phyloP scores from a whole-genome alignment of 2,329 filamentous ascomycete species.

The Tolypocladium sp. region DNA sequence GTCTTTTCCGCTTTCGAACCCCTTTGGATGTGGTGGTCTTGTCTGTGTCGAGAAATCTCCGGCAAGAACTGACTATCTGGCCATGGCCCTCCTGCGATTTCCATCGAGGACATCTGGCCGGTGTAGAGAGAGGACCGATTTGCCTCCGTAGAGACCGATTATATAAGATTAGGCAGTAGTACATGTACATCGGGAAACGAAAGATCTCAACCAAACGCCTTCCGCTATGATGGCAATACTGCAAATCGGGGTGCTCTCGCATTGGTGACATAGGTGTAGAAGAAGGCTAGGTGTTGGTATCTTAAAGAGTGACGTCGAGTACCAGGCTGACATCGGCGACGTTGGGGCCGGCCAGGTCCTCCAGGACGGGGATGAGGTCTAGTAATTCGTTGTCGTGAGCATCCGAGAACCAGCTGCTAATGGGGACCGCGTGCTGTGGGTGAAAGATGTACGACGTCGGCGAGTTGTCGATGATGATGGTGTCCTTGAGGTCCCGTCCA shows the following conservation, averaged over 20 bases:
- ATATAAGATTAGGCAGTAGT: constrained; percentile 44
- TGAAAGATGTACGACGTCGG: constrained; percentile 99
- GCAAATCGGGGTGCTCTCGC: constrained; percentile 24
- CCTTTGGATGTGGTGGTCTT: constrained; percentile 19
- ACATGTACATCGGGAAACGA: constrained; percentile 41
- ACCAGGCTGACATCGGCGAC: constrained; percentile 96
- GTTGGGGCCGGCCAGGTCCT: constrained; percentile 82
- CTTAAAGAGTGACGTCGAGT: constrained; percentile 76
- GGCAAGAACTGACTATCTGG: constrained; percentile 3
- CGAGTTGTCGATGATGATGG: constrained; percentile 99
- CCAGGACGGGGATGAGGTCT: constrained; percentile 94
- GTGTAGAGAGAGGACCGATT: constrained; percentile 1
- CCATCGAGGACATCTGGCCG: constrained; percentile 1
- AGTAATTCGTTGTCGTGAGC: constrained; percentile 98
- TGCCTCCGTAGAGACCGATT: constrained; percentile 14
- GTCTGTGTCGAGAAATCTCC: constrained; percentile 14
- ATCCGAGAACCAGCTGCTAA: constrained; percentile 99
- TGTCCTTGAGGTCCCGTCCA: constrained; percentile 89
- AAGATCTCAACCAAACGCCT: constrained; percentile 43
- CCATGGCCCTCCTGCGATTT: constrained; percentile 5
- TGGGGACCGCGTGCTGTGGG: constrained; percentile 95
- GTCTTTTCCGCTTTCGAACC: constrained; percentile 16
- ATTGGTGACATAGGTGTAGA: constrained; percentile 19
- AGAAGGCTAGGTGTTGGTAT: constrained; percentile 18
- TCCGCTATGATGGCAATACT: constrained; percentile 41